phyloP scores from a whole-genome alignment of 345 rosid genomes.

The Corchorus olitorius region DNA sequence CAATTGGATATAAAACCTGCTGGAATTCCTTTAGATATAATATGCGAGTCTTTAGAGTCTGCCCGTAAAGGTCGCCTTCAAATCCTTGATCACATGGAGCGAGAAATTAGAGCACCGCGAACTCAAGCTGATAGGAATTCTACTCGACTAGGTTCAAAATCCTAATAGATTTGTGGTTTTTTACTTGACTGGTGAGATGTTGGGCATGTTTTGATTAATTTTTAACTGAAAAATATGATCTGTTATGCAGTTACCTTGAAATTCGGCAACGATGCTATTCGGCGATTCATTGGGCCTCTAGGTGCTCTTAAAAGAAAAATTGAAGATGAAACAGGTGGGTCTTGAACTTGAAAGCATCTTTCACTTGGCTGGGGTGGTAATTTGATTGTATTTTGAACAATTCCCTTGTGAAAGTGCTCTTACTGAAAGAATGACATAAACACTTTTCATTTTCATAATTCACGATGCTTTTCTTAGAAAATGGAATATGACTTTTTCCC shows the following conservation, averaged over 20 bases:
- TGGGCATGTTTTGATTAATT: background rate
- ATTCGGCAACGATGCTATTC: conserved; percentile 81
- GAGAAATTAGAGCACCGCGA: conserved; percentile 69
- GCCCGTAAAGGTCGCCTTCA: conserved; percentile 88
- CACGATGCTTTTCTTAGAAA: background rate
- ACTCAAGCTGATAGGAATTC: conserved; percentile 51
- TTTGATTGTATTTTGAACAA: background rate
- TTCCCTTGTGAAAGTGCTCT: background rate
- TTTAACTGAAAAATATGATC: conserved; percentile 24
- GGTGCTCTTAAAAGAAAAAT: conserved; percentile 78
- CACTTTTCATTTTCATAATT: background rate
- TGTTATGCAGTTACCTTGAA: conserved; percentile 64
- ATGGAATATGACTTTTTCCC: background rate
- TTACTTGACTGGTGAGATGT: background rate
- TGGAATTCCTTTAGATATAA: conserved; percentile 92
- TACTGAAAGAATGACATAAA: background rate
- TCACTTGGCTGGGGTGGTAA: background rate
- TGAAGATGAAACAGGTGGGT: conserved; percentile 91
- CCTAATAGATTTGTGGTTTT: conserved; percentile 18
- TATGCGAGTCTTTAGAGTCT: conserved; percentile 83
- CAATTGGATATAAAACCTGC: conserved; percentile 99
- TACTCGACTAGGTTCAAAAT: conserved; percentile 68
- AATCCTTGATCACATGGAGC: conserved; percentile 91
- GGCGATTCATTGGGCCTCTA: conserved; percentile 86
- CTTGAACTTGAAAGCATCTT: conserved; percentile 16